These are phyloP conservation scores for Cymodocea nodosa DNA, from an alignment of 116 monocot species.

Conservation along the genomic window DNA sequence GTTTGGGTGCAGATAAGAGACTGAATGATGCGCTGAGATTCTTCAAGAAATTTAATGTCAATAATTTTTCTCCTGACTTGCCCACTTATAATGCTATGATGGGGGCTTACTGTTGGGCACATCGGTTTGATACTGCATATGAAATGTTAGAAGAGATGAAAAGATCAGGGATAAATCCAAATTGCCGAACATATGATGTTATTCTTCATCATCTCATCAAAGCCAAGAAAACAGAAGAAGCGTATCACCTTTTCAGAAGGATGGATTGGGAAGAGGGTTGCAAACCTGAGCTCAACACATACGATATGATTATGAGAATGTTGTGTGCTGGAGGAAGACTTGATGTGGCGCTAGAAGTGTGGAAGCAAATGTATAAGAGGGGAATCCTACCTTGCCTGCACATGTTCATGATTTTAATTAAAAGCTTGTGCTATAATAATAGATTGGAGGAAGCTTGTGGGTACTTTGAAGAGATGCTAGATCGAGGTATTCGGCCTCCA, in stretches of 20 bases:
- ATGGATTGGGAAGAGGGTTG: constrained; percentile 39
- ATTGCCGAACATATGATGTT: constrained; percentile 67
- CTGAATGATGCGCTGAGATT: constrained; percentile 61
- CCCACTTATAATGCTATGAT: constrained; percentile 81
- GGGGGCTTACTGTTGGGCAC: constrained; percentile 54
- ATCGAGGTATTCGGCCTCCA: constrained; percentile 74
- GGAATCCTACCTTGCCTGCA: constrained; percentile 79
- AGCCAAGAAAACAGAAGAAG: constrained; percentile 37
- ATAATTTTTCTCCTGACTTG: constrained; percentile 47
- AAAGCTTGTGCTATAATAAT: constrained; percentile 46
- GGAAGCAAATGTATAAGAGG: constrained; percentile 64
- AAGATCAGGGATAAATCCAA: constrained; percentile 37
- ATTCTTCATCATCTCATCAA: constrained; percentile 69
- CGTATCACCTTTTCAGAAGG: constrained; percentile 41
- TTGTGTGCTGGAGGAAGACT: constrained; percentile 52
- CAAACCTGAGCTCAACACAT: constrained; percentile 69
- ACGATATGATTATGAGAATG: constrained; percentile 78
- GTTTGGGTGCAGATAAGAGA: constrained; percentile 69
- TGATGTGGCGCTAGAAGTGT: constrained; percentile 62
- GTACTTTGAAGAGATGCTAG: constrained; percentile 81
- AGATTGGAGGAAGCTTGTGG: constrained; percentile 72
- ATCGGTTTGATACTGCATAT: constrained; percentile 57
- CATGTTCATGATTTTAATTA: constrained; percentile 77
- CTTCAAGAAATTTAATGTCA: constrained; percentile 43
- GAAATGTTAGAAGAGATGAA: constrained; percentile 64